phyloP scores from a whole-genome alignment of 179 eudicot species.

The Nepenthes alata region DNA sequence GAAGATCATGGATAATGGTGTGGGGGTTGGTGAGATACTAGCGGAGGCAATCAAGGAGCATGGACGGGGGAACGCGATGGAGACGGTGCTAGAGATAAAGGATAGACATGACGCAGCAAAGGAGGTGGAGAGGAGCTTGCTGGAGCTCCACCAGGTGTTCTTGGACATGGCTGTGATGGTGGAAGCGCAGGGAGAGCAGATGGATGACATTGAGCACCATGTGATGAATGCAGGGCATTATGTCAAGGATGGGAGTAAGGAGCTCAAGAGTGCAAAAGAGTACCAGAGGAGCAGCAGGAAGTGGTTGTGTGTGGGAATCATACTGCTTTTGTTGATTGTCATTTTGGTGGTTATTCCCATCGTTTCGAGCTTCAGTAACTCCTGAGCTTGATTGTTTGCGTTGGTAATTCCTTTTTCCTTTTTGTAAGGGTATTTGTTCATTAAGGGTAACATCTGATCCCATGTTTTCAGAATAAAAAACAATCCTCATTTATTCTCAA shows the following conservation, averaged over 20 bases:
- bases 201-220: constrained; percentile 88
- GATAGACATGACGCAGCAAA: constrained; percentile 74
- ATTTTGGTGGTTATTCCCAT: constrained; percentile 54
- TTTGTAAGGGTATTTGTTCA: too few species aligned
- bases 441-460: too few species aligned
- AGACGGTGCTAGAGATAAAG: constrained; percentile 87
- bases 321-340: constrained; percentile 44
- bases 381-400: not conserved
- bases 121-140: constrained; percentile 68
- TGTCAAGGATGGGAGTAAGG: constrained; percentile 47
- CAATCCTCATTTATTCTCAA: too few species aligned
- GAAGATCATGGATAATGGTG: constrained; percentile 49
- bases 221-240: constrained; percentile 65
- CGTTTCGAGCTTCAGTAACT: constrained; percentile 37
- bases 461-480: too few species aligned
- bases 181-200: constrained; percentile 83
- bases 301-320: constrained; percentile 67
- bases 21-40: constrained; percentile 56
- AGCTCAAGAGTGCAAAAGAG: constrained; percentile 57
- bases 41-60: constrained; percentile 84
- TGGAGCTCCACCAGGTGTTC: constrained; percentile 93
- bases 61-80: constrained; percentile 84
- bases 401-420: too few species aligned
- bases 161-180: constrained; percentile 97
- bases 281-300: constrained; percentile 65